These are phyloP conservation scores for Lentinula boryana DNA, from an alignment of 768 basidiomycete genomes.

Conservation along the genomic window DNA sequence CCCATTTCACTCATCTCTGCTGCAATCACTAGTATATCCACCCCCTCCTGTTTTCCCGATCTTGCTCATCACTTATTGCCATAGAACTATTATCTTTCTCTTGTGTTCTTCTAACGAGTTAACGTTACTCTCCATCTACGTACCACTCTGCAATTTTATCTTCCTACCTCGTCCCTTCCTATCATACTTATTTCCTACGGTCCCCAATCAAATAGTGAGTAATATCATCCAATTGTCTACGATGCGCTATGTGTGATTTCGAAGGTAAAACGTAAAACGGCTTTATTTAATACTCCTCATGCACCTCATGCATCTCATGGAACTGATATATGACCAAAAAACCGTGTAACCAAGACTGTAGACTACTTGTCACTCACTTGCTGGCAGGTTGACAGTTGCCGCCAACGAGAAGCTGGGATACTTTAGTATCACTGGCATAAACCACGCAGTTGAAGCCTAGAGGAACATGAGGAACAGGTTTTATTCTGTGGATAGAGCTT, in stretches of 20 bases:
- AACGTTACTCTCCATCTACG: neutral
- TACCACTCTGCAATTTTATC: neutral
- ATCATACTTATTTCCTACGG: neutral
- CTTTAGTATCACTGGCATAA: neutral
- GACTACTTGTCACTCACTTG: neutral
- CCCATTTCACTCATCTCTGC: neutral
- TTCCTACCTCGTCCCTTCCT: neutral
- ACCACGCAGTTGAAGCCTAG: slow-evolving; percentile 1
- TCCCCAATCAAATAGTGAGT: neutral
- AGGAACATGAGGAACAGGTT: slow-evolving; percentile 69
- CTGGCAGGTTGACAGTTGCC: neutral
- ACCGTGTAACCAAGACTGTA: no score
- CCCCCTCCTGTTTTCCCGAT: neutral
- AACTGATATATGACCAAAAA: no score
- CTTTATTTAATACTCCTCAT: no score
- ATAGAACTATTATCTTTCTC: neutral
- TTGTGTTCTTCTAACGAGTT: neutral
- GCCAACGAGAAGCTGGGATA: neutral
- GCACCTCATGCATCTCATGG: no score
- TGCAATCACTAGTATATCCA: neutral
- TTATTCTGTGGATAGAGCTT: no score
- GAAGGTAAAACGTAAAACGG: no score
- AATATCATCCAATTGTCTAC: neutral
- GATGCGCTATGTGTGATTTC: no score
- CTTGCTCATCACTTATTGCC: neutral